These are phyloP conservation scores for Rubroshorea leprosula DNA, from an alignment of 345 rosid genomes.

Conservation along the genomic window DNA sequence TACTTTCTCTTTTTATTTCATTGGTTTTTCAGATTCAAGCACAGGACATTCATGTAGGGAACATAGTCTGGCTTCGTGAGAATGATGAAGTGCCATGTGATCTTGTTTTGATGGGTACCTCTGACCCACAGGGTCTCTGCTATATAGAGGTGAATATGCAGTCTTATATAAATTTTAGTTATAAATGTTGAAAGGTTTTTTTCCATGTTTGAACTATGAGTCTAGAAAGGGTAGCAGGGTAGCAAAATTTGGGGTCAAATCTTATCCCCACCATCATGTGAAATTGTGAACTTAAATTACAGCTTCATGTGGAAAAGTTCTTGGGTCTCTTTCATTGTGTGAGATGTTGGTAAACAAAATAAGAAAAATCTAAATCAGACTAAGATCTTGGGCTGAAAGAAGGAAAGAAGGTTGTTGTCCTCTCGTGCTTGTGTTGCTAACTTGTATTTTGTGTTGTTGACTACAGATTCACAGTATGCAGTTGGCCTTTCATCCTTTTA, in stretches of 20 bases:
- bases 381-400: not conserved
- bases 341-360: not conserved
- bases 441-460: no score
- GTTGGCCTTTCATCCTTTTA: no score
- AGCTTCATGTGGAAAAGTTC: not conserved
- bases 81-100: slow-evolving; percentile 99
- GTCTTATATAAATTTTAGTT: not conserved
- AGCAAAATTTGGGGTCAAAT: not conserved
- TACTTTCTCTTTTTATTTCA: slow-evolving; percentile 16
- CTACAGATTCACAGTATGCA: no score
- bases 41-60: slow-evolving; percentile 82
- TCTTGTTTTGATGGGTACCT: slow-evolving; percentile 89
- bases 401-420: not conserved
- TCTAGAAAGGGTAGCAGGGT: slow-evolving; percentile 4
- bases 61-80: slow-evolving; percentile 96
- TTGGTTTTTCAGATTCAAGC: slow-evolving; percentile 68
- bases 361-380: slow-evolving; percentile 2
- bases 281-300: not conserved
- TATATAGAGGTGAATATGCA: slow-evolving; percentile 68
- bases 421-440: no score
- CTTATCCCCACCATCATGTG: not conserved
- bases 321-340: not conserved
- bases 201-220: slow-evolving; percentile 2
- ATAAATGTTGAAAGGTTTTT: not conserved
- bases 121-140: slow-evolving; percentile 90